A percentile compares a stretch with the other conserved stretches of the same genome.
phyloP scores from a whole-genome alignment of 2,329 filamentous ascomycete species.

The Leptographium radiaticola region DNA sequence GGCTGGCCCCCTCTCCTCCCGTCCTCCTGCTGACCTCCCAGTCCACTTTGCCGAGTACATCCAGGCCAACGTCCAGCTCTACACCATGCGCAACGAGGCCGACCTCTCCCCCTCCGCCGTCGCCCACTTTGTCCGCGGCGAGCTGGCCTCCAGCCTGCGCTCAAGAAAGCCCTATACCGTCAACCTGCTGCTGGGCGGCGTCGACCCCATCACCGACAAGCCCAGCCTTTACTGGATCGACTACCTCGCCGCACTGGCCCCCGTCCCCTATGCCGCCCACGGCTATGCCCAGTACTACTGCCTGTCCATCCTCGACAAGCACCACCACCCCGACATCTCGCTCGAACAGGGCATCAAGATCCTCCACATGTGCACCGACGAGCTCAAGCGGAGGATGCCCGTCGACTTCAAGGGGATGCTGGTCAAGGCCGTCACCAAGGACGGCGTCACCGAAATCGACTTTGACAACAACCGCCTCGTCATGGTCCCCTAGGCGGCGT shows the following conservation, averaged over 20 bases:
- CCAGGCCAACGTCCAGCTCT: slow-evolving; percentile 95
- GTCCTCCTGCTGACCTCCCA: slow-evolving; percentile 22
- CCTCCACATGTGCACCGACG: slow-evolving; percentile 87
- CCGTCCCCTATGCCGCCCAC: slow-evolving; percentile 89
- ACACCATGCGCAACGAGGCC: slow-evolving; percentile 94
- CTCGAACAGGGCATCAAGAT: slow-evolving; percentile 86
- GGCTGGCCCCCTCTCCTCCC: neutral
- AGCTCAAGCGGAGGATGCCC: slow-evolving; percentile 90
- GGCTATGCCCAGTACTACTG: slow-evolving; percentile 99
- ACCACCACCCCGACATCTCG: slow-evolving; percentile 89
- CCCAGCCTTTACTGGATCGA: slow-evolving; percentile 95
- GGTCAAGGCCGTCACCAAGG: slow-evolving; percentile 91
- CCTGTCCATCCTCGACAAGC: slow-evolving; percentile 93
- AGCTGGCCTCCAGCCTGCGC: slow-evolving; percentile 81
- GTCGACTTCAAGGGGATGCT: slow-evolving; percentile 97
- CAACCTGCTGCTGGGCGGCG: slow-evolving; percentile 87
- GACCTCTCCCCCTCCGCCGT: slow-evolving; percentile 83
- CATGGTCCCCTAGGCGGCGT: slow-evolving; percentile 34
- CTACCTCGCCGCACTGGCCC: slow-evolving; percentile 80
- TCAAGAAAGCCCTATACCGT: slow-evolving; percentile 93
- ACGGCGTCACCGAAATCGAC: slow-evolving; percentile 74
- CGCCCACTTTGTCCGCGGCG: slow-evolving; percentile 84
- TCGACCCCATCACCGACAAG: slow-evolving; percentile 83
- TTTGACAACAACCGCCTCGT: slow-evolving; percentile 72
- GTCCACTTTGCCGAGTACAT: slow-evolving; percentile 99